A percentile compares a stretch with the other conserved stretches of the same genome.
phyloP scores from a whole-genome alignment of 371 early-diverging fungal species.

The Umbelopsis sp. region DNA sequence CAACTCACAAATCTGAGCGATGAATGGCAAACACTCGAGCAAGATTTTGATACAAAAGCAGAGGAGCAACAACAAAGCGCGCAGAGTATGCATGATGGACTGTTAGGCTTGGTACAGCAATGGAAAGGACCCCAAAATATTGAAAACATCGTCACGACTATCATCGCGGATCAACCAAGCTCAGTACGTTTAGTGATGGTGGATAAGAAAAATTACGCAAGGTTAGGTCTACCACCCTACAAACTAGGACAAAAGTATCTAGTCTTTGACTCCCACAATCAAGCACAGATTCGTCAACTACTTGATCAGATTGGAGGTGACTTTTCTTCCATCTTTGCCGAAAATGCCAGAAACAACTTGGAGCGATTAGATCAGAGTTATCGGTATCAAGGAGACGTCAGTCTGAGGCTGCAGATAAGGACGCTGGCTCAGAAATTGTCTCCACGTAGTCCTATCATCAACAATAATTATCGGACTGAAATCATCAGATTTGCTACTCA shows the following conservation, averaged over 20 bases:
- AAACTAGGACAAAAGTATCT: conserved; percentile 9
- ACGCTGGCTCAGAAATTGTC: background rate
- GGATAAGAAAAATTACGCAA: conserved; percentile 30
- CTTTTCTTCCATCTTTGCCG: conserved; percentile 31
- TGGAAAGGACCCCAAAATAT: conserved; percentile 31
- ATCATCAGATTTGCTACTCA: conserved; percentile 15
- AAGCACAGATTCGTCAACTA: conserved; percentile 26
- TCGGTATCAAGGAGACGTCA: conserved; percentile 7
- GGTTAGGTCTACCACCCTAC: conserved; percentile 24
- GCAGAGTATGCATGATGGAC: background rate
- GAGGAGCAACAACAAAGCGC: conserved; percentile 24
- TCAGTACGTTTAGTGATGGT: conserved; percentile 26
- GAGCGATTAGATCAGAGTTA: conserved; percentile 6
- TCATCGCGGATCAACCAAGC: conserved; percentile 25
- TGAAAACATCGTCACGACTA: conserved; percentile 26
- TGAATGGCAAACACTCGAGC: conserved; percentile 36
- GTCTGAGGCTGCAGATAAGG: background rate
- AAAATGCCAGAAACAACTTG: conserved; percentile 37
- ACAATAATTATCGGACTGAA: conserved; percentile 8
- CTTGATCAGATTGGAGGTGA: conserved; percentile 28
- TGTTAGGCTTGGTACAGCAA: conserved; percentile 4
- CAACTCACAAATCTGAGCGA: conserved; percentile 23
- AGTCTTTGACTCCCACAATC: background rate
- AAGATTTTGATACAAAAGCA: conserved; percentile 38
- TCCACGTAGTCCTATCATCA: background rate